Evolutionary conservation across 1,284 basidiomycete genomes (phyloP), one percentile per base, ranked within the genome.

Genomic region (Cryptococcus maquisensis): DNA sequence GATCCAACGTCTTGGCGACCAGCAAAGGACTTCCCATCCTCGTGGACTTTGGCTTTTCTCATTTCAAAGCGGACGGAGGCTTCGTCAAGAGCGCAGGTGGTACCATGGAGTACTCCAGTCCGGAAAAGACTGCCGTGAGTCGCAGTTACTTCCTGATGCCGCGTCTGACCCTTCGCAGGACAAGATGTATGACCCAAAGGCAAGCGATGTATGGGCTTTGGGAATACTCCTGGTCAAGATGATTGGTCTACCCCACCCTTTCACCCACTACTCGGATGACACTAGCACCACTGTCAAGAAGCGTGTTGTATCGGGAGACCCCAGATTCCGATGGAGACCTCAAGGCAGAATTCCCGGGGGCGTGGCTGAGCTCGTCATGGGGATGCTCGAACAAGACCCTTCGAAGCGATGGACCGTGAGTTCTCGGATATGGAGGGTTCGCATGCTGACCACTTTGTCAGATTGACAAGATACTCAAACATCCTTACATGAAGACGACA

Each of bases 21-120:
- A 28, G 48, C 8, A 13, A 56, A 4, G 50, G 62, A 4, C 24
- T 44, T 8, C 72, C 72, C 0, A 51, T 66, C 6, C 52, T 75
- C 3, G 69, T 68, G 12, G 75, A 77, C 51, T 74, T 75, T 52
- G 75, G 75, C 0, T 75, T 77, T 54, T 66, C 67, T 23, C 70
- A 71, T 35, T 72, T 77, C 57, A 55, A 47, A 35, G 66, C 72
- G 0, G 4, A 59, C 16, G 61, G 60, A 4, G 64, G 56, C 26
- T 36, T 21, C 9, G 66, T 72, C 35, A 54, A 49, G 44, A 68
- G 72, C 42, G 55, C 62, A 1, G 75, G 75, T 12, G 75, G 75
- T 0, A 77, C 75, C 0, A 32, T 70, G 40, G 71, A 75, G 21
- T 77, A 75, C 52, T 65, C 69, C 6, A 71, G 71, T 56, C 75